Evolutionary conservation across 106 monocot genomes (phyloP).

Genomic region (Amphibolis antarctica): DNA sequence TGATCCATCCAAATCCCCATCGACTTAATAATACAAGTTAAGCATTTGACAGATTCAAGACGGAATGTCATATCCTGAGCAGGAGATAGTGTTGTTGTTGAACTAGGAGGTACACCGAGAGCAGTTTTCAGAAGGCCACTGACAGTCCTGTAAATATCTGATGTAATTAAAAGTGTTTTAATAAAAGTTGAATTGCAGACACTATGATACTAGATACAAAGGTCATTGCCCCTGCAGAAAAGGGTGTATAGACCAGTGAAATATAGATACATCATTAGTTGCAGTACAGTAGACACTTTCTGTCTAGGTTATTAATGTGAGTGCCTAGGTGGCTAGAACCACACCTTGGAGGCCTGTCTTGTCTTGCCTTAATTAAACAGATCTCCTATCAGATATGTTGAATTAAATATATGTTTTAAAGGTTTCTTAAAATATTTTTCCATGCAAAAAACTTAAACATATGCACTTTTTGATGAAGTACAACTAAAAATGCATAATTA

Average conservation of each 20-base stretch:
- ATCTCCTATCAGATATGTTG: background rate
- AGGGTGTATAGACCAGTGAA: too few species aligned
- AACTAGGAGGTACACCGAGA: conserved; percentile 78
- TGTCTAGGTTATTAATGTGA: too few species aligned
- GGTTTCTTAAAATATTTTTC: too few species aligned
- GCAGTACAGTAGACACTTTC: too few species aligned
- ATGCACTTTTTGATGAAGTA: too few species aligned
- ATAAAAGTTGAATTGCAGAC: conserved; percentile 19
- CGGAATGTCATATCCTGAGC: conserved; percentile 74
- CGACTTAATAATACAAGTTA: conserved; percentile 62
- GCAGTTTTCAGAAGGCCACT: conserved; percentile 92
- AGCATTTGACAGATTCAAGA: conserved; percentile 82
- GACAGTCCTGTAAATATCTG: conserved; percentile 91
- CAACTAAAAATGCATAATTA: too few species aligned
- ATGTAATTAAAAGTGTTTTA: conserved; percentile 69
- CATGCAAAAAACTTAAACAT: too few species aligned
- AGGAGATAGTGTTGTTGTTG: conserved; percentile 61
- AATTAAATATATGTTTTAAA: too few species aligned
- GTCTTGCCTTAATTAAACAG: too few species aligned
- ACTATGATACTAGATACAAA: background rate
- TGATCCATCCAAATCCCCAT: conserved; percentile 96
- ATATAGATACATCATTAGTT: too few species aligned
- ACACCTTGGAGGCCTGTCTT: too few species aligned
- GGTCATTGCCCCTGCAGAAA: background rate
- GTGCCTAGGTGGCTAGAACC: too few species aligned